Base-by-base conservation (phyloP, 1,284 basidiomycete species). In the Ustilago loliicola region DNA sequence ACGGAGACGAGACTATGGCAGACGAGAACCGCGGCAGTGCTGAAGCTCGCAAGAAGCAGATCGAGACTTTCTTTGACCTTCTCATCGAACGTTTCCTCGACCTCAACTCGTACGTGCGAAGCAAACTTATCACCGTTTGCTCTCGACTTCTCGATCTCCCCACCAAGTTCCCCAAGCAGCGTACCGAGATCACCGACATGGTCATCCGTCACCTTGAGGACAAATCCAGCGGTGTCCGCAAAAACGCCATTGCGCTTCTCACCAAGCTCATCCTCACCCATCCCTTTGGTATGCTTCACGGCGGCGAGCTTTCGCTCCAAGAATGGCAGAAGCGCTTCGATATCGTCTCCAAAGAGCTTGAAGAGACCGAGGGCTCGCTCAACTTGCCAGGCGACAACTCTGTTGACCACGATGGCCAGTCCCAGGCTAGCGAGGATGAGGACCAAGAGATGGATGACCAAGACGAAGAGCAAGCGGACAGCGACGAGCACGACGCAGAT, bases 1-100 rank as follows among this genome's bases (percentile, higher is more conserved):
- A 59, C 4, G 60, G 62, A 8, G 66, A 25, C 27, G 73, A 74
- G 6, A 53, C 61, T 11, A 66, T 59, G 19, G 64, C 72, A 1
- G 83, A 80, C 40, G 82, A 77, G 48, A 70, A 79, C 47, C 72
- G 74, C 19, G 80, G 80, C 52, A 75, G 65, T 23, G 70, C 64
- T 2, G 89, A 90, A 57, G 90, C 92, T 71, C 90, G 90, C 53
- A 90, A 93, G 85, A 94, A 94, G 83, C 93, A 96, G 86, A 90
- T 98, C 83, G 91, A 91, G 76, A 90, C 89, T 3, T 91, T 97
- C 57, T 98, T 93, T 85, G 92, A 93, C 55, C 89, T 94, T 8
- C 90, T 99, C 30, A 90, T 94, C 66, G 93, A 95, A 77, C 91
- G 96, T 23, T 92, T 92, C 79, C 90, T 96, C 67, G 97, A 99